Conservation (phyloP, 2,329 filamentous ascomycete genomes). For the Cyclaneusma minus region DNA sequence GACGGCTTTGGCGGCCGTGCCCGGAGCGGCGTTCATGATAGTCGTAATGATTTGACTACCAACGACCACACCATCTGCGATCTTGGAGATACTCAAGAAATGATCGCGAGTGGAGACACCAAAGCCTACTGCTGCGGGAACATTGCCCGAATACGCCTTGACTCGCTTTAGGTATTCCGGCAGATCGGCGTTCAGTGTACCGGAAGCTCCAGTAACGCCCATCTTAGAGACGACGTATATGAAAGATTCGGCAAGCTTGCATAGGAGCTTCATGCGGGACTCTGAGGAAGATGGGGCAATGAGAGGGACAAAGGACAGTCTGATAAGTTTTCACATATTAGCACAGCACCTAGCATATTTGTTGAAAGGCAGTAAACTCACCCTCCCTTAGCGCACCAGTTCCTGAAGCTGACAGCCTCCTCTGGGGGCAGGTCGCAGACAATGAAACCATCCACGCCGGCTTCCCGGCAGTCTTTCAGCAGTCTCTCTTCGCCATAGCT, state of each 20-base stretch:
- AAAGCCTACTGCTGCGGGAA: constrained; percentile 85
- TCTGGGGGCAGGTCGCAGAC: constrained; percentile 91
- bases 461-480: constrained; percentile 66
- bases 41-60: constrained; percentile 88
- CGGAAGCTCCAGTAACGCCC: constrained; percentile 87
- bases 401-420: constrained; percentile 84
- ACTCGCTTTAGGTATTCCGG: constrained; percentile 72
- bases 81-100: constrained; percentile 67
- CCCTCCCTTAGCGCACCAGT: constrained; percentile 64
- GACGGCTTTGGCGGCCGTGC: constrained; percentile 54
- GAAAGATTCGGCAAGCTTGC: constrained; percentile 93
- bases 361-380: constrained; percentile 23
- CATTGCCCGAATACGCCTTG: constrained; percentile 81
- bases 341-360: constrained; percentile 1
- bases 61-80: constrained; percentile 90
- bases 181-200: constrained; percentile 65
- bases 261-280: constrained; percentile 84
- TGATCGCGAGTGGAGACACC: constrained; percentile 93
- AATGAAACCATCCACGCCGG: constrained; percentile 91
- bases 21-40: constrained; percentile 51
- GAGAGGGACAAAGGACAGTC: constrained; percentile 88
- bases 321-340: constrained; percentile 16
- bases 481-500: constrained; percentile 88
- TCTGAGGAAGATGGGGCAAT: constrained; percentile 92
- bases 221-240: constrained; percentile 97